phyloP scores from a whole-genome alignment of 2,329 filamentous ascomycete species.

The Lasiodiplodia gonubiensis region DNA sequence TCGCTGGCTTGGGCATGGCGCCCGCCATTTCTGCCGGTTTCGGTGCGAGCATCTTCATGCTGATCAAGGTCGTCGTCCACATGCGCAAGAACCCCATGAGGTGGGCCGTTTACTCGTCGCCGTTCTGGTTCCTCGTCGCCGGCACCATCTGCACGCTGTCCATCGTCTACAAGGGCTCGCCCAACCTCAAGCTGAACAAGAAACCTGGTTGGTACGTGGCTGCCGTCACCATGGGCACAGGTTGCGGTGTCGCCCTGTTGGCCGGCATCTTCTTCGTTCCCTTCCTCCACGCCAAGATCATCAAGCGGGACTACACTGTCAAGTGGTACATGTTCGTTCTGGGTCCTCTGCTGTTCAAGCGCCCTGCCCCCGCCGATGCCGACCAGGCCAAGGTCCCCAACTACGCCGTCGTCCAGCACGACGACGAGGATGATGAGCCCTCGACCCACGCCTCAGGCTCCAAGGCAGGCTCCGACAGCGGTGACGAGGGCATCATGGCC shows the following conservation, averaged over 20 bases:
- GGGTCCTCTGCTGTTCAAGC: conserved; percentile 64
- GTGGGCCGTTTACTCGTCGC: conserved; percentile 75
- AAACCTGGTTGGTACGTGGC: conserved; percentile 72
- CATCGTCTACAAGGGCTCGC: conserved; percentile 82
- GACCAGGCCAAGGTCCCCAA: conserved; percentile 68
- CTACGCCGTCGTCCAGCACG: conserved; percentile 77
- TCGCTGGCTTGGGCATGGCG: conserved; percentile 71
- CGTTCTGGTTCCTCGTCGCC: conserved; percentile 78
- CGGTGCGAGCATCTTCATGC: conserved; percentile 70
- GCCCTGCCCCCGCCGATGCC: conserved; percentile 60
- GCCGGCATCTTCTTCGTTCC: conserved; percentile 76
- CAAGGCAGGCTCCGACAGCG: conserved; percentile 36
- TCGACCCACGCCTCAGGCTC: conserved; percentile 44
- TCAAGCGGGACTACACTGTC: conserved; percentile 71
- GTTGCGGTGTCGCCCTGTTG: conserved; percentile 64
- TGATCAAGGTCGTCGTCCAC: conserved; percentile 75
- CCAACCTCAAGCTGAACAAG: conserved; percentile 67
- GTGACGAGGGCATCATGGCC: conserved; percentile 1
- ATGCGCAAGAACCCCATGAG: conserved; percentile 72
- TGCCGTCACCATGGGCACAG: conserved; percentile 68
- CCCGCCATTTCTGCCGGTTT: conserved; percentile 70
- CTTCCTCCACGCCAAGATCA: conserved; percentile 68
- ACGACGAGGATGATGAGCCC: conserved; percentile 59
- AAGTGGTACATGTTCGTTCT: conserved; percentile 67
- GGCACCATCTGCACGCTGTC: conserved; percentile 76